A percentile compares a stretch with the other conserved stretches of the same genome.
These are phyloP conservation scores for Dactylonectria macrodidyma DNA, from an alignment of 2,329 filamentous ascomycete genomes.

Conservation along the genomic window DNA sequence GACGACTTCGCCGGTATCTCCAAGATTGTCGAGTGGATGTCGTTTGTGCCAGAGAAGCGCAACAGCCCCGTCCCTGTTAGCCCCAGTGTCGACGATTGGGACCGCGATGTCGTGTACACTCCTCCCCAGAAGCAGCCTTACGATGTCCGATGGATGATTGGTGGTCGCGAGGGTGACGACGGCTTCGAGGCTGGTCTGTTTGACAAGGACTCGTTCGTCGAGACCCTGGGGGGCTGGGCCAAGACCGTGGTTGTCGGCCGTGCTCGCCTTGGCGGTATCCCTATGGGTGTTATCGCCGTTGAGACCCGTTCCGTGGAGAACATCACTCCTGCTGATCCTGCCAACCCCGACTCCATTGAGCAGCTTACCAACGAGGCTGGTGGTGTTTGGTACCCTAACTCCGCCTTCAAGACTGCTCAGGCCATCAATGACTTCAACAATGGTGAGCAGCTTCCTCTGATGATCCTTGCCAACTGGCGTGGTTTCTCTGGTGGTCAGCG, in stretches of 20 bases:
- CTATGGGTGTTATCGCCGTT: conserved; percentile 97
- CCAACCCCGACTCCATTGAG: conserved; percentile 98
- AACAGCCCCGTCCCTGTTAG: conserved; percentile 93
- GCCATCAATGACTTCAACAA: conserved; percentile 99
- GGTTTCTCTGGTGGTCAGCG: conserved; percentile 99
- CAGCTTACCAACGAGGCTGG: conserved; percentile 95
- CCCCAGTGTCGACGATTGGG: conserved; percentile 88
- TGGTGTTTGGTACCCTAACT: conserved; percentile 99
- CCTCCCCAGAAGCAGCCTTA: conserved; percentile 87
- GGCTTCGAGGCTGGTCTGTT: conserved; percentile 91
- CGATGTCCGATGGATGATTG: conserved; percentile 95
- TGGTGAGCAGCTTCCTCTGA: conserved; percentile 96
- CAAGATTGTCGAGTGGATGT: conserved; percentile 98
- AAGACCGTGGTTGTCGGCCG: conserved; percentile 97
- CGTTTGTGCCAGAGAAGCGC: conserved; percentile 96
- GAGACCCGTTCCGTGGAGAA: conserved; percentile 98
- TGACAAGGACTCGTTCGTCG: conserved; percentile 96
- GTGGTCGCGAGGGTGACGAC: conserved; percentile 84
- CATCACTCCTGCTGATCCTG: conserved; percentile 94
- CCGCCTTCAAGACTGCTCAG: conserved; percentile 99
- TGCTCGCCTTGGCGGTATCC: conserved; percentile 95
- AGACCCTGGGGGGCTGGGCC: conserved; percentile 97
- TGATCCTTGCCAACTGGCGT: conserved; percentile 99
- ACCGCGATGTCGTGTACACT: conserved; percentile 90
- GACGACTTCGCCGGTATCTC: conserved; percentile 98